Base-by-base conservation (phyloP, 2,329 filamentous ascomycete species). In the Aspergillus sp. region DNA sequence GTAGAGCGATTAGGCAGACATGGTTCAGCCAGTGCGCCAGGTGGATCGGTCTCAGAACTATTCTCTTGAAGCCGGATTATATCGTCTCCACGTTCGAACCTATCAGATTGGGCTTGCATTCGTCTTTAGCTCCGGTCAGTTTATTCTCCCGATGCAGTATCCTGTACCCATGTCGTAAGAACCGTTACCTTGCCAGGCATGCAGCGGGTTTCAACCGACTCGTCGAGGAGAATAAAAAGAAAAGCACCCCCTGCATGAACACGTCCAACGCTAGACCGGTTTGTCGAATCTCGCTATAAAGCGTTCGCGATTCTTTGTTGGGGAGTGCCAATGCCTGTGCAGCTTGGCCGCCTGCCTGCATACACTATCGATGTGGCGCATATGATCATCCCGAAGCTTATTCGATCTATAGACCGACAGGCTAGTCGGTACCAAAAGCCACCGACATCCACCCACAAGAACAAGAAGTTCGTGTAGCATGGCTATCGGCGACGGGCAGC, bases 281-380 rank as follows among this genome's bases (percentile, higher is more conserved):
- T 10, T 10, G 25, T 29, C 25, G 9, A 1, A 38, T 38, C 7
- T 34, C 32, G 34, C 38, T 13, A 44, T 38, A 50, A 50, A 45
- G 47, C 17, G 13, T 13, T 7, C 11, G 9, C 44, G 17, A 29
- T n/a, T 21, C 47, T 23, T 38, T 45, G 17, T 31, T 45, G 25
- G 5, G 10, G 21, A 5, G 19, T 2, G 20, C 31, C 32, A 13
- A n/a, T 31, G 32, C 32, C 29, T 11, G 16, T 41, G 47, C 2
- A 16, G 31, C 40, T 23, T 36, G 34, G 42, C 13, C 17, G 14
- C 23, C 14, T 41, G 45, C 40, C 44, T 36, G 51, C 47, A 50
- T 44, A 11, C 23, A 54, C 50, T 56, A 56, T 56, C 23, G 54
- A 56, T 45, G 48, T 50, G 51, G 54, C 51, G 54, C 41, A 29